phyloP scores from a whole-genome alignment of 345 rosid species.

The Rhodomyrtus tomentosa region DNA sequence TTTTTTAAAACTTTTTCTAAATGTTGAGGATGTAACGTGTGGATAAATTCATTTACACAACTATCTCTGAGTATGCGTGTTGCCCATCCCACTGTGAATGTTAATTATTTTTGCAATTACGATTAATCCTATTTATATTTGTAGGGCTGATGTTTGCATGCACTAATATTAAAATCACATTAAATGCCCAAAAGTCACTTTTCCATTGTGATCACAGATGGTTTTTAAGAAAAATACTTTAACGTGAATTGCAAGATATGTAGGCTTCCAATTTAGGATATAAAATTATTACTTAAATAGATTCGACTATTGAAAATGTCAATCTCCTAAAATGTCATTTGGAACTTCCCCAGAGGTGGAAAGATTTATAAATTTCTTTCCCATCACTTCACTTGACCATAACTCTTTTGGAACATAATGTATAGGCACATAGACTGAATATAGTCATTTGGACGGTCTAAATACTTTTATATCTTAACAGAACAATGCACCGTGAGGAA shows the following conservation, averaged over 20 bases:
- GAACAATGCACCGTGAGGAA: neutral
- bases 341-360: neutral
- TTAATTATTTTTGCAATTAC: too few species aligned
- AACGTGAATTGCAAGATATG: neutral
- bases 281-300: neutral
- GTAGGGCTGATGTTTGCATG: neutral
- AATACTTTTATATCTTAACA: neutral
- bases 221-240: neutral
- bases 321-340: neutral
- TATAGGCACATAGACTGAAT: too few species aligned
- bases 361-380: neutral
- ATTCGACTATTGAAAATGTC: neutral
- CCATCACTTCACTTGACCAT: neutral
- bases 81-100: neutral
- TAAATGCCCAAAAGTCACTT: neutral
- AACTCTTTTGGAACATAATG: neutral
- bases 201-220: neutral
- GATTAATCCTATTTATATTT: neutral
- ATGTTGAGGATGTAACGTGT: neutral
- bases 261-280: neutral
- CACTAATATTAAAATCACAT: neutral
- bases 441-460: neutral
- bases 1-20: too few species aligned
- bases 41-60: neutral
- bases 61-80: neutral